Evolutionary conservation across 805 yeast species (phyloP).

Genomic region (Candida succiphila): DNA sequence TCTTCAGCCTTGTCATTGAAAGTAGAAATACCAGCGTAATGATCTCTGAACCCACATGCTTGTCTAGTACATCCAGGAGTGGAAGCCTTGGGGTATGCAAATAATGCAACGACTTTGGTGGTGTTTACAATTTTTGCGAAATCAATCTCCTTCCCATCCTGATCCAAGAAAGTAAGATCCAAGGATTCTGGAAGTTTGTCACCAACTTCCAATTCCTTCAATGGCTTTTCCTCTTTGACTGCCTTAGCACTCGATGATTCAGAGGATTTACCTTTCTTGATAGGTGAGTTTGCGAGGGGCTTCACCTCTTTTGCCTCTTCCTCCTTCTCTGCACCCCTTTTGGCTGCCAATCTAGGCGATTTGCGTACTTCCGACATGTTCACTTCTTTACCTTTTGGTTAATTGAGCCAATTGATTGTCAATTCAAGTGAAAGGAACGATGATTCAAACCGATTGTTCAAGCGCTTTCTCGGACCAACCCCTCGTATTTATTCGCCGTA

Average conservation of each 20-base stretch:
- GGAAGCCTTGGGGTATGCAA: constrained; percentile 85
- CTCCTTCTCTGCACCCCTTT: neutral
- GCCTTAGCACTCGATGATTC: neutral
- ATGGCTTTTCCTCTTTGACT: neutral
- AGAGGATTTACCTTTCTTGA: neutral
- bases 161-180: constrained; percentile 49
- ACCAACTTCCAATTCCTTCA: constrained; percentile 6
- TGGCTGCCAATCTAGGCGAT: neutral
- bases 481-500: no score
- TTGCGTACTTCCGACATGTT: no score
- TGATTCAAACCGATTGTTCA: no score
- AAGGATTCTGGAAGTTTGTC: constrained; percentile 28
- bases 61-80: constrained; percentile 97
- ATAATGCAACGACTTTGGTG: constrained; percentile 38
- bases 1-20: constrained; percentile 25
- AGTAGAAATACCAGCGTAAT: constrained; percentile 36
- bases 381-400: no score
- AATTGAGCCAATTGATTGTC: no score
- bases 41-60: constrained; percentile 79
- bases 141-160: constrained; percentile 31
- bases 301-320: neutral
- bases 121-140: constrained; percentile 15
- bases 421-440: no score
- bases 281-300: neutral
- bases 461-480: no score